These are phyloP conservation scores for Choanephora cucurbitarum DNA, from an alignment of 371 early-diverging fungal species.

Conservation along the genomic window DNA sequence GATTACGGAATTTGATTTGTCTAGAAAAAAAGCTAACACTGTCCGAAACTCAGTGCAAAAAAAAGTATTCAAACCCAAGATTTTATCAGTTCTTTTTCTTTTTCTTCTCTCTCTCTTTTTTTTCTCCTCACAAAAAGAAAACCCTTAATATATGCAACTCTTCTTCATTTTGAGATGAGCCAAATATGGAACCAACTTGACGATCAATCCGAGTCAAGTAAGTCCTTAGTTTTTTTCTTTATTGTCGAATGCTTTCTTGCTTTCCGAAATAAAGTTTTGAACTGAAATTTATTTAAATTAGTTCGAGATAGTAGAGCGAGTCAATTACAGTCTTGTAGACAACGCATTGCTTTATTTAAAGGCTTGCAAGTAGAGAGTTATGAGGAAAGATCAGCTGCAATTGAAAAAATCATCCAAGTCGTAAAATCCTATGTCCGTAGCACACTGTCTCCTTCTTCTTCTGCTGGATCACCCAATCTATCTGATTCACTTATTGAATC, in stretches of 20 bases:
- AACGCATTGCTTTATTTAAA: constrained; percentile 50
- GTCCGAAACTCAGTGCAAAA: no score
- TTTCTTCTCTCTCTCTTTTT: background rate
- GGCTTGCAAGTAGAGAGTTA: constrained; percentile 45
- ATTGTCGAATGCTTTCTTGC: background rate
- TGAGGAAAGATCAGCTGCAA: constrained; percentile 33
- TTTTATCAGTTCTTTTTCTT: no score
- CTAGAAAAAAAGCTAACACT: no score
- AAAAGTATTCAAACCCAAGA: no score
- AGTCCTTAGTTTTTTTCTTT: background rate
- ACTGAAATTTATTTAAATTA: background rate
- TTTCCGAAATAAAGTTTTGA: no score
- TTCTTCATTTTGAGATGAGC: constrained; percentile 3
- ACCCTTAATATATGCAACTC: background rate
- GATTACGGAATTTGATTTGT: no score
- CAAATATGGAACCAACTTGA: constrained; percentile 16
- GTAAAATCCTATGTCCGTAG: constrained; percentile 48
- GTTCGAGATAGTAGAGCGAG: constrained; percentile 45
- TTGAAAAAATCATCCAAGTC: constrained; percentile 52
- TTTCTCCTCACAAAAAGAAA: background rate
- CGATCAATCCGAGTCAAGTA: constrained; percentile 16
- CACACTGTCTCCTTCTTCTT: constrained; percentile 36
- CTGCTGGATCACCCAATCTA: constrained; percentile 23
- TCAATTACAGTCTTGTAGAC: constrained; percentile 46
- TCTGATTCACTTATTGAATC: constrained; percentile 2